These are phyloP conservation scores for Dittrichia graveolens DNA, from an alignment of 129 eudicot species.

Conservation along the genomic window DNA sequence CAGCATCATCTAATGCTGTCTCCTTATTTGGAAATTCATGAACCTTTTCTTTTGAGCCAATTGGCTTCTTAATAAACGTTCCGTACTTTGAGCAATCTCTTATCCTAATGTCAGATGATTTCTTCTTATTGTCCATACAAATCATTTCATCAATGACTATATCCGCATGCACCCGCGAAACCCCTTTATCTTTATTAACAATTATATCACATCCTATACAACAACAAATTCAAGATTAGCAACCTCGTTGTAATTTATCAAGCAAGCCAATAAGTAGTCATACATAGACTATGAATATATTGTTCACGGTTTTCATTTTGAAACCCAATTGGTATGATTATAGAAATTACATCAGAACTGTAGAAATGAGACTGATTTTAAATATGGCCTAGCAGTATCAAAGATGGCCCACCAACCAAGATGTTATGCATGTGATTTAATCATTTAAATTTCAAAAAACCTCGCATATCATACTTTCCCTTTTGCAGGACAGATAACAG, in stretches of 20 bases:
- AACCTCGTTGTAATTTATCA: neutral
- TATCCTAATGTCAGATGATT: conserved; percentile 61
- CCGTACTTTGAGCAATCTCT: conserved; percentile 95
- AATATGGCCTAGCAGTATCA: neutral
- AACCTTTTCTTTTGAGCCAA: conserved; percentile 62
- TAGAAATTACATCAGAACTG: neutral
- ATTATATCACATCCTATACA: conserved; percentile 84
- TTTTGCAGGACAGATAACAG: neutral
- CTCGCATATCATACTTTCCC: neutral
- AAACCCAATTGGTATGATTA: neutral
- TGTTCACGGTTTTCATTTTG: conserved; percentile 8
- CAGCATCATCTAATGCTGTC: conserved; percentile 61
- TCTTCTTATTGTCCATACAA: conserved; percentile 50
- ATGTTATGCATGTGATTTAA: no score
- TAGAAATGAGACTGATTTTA: neutral
- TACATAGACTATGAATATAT: neutral
- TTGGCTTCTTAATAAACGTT: conserved; percentile 54
- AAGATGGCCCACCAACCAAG: no score
- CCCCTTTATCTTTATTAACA: conserved; percentile 86
- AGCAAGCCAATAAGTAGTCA: conserved; percentile 20
- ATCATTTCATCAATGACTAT: conserved; percentile 69
- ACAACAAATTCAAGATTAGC: conserved; percentile 12
- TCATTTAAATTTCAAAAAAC: no score
- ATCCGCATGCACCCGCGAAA: conserved; percentile 92
- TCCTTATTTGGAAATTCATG: conserved; percentile 80